Evolutionary conservation across 129 eudicot species (phyloP), one percentile per base, ranked within the genome.

Genomic region (Flaveria brownii): DNA sequence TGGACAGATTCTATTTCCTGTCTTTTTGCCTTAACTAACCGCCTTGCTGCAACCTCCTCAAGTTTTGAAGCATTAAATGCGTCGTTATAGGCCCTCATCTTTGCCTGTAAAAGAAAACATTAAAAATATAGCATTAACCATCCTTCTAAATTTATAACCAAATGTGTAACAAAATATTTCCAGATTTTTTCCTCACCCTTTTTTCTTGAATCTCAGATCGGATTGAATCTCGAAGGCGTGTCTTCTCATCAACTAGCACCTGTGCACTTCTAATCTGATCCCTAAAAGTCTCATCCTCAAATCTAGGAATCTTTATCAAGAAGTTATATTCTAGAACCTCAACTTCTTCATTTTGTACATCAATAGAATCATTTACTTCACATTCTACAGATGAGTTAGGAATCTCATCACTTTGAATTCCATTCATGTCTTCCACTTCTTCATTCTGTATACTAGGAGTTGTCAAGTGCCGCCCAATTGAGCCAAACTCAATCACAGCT

Each of bases 281-380:
- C 43, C 59, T 77, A 45, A 88, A 73, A 66, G 68, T 84, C 20
- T 85, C 96, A 78, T 89, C 96, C 56, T 94, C 93, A 77, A 78
- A 87, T 86, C 90, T 91, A 18, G 97, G 97, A 70, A 87, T 26
- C 84, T 82, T 85, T 3, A 91, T 76, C 75, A 94, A 54, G 80
- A 82, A 94, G 72, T 89, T 82, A 85, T 91, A 91, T 49, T 93
- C 70, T 57, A 69, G 66, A 65, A 64, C 39, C 78, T 72, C 86
- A 46, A 61, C 65, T 68, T 47, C 86, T 18, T 73, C 62, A 52
- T 78, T 73, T 15, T 80, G 84, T 79, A 42, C 89, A 62, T 81
- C 82, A 17, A 56, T 55, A 43, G 73, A 77, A 86, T 70, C 86
- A 51, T 56, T 42, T 66, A 28, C 28, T 43, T 88, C 80, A 81